Percentiles rank a stretch among this genome's conserved stretches.
Conservation (phyloP, 2,329 filamentous ascomycete genomes). For the Ascochyta viciae-villosae region DNA sequence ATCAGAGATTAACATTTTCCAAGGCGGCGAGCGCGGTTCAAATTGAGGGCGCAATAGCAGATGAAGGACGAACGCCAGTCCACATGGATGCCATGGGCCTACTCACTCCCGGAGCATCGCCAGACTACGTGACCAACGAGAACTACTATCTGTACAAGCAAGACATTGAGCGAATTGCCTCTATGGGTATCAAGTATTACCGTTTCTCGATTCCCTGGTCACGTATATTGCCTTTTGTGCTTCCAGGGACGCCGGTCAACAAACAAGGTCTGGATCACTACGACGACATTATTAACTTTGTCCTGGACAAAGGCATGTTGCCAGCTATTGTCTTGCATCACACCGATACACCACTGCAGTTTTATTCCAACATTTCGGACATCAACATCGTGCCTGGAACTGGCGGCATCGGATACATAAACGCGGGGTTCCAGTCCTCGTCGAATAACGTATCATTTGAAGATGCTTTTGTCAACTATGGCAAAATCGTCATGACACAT, state of each 20-base stretch:
- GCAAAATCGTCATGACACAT: slow-evolving; percentile 59
- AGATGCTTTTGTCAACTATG: slow-evolving; percentile 62
- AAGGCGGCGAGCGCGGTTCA: slow-evolving; percentile 35
- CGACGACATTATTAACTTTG: slow-evolving; percentile 61
- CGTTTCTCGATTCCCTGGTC: slow-evolving; percentile 62
- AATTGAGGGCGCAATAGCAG: slow-evolving; percentile 43
- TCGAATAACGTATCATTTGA: slow-evolving; percentile 56
- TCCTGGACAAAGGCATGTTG: slow-evolving; percentile 58
- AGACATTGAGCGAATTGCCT: slow-evolving; percentile 61
- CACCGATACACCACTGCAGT: slow-evolving; percentile 57
- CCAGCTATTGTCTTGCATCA: slow-evolving; percentile 60
- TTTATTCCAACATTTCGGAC: slow-evolving; percentile 48
- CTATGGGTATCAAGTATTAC: slow-evolving; percentile 60
- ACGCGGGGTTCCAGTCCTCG: slow-evolving; percentile 48
- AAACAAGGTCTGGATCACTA: slow-evolving; percentile 60
- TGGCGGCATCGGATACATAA: slow-evolving; percentile 35
- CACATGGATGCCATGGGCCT: slow-evolving; percentile 28
- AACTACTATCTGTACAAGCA: slow-evolving; percentile 65
- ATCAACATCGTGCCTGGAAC: slow-evolving; percentile 25
- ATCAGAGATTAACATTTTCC: not conserved
- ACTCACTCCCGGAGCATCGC: slow-evolving; percentile 10
- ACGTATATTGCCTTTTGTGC: slow-evolving; percentile 60
- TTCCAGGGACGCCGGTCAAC: slow-evolving; percentile 60
- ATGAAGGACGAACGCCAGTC: slow-evolving; percentile 36
- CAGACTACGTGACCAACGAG: slow-evolving; percentile 52